Conservation (phyloP, 208 protist species). For the Borovskyia barvae region DNA sequence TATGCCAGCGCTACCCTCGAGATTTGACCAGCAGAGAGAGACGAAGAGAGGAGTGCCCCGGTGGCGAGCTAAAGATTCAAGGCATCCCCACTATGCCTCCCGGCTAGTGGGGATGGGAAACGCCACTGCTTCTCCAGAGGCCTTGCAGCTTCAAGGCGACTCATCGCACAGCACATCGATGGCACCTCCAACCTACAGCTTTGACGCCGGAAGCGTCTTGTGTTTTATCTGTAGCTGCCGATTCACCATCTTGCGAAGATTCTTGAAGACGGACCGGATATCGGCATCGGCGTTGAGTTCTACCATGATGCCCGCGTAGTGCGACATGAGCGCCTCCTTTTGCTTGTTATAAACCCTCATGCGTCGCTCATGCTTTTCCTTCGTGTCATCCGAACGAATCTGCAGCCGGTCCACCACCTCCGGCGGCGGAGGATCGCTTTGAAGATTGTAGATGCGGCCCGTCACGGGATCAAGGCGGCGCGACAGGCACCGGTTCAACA, state of each 20-base stretch:
- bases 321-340: conserved; percentile 48
- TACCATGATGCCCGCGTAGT: conserved; percentile 55
- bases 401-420: conserved; percentile 66
- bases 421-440: conserved; percentile 64
- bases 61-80: too few relatives aligned
- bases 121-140: too few relatives aligned
- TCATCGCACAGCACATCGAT: too few relatives aligned
- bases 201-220: not conserved
- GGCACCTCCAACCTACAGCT: conserved; percentile 22
- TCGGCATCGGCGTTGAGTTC: conserved; percentile 52
- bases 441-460: conserved; percentile 73
- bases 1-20: too few relatives aligned
- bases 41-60: too few relatives aligned
- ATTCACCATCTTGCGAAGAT: conserved; percentile 30
- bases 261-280: conserved; percentile 47
- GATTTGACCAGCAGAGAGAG: too few relatives aligned
- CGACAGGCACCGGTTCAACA: conserved; percentile 59
- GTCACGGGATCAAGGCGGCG: conserved; percentile 76
- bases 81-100: too few relatives aligned
- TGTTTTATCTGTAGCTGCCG: conserved; percentile 17
- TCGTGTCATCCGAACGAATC: conserved; percentile 82
- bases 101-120: too few relatives aligned
- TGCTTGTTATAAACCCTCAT: conserved; percentile 75
- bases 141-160: too few relatives aligned
- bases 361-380: conserved; percentile 65